Conservation (phyloP, 768 basidiomycete species). For the Russula ochroleuca region DNA sequence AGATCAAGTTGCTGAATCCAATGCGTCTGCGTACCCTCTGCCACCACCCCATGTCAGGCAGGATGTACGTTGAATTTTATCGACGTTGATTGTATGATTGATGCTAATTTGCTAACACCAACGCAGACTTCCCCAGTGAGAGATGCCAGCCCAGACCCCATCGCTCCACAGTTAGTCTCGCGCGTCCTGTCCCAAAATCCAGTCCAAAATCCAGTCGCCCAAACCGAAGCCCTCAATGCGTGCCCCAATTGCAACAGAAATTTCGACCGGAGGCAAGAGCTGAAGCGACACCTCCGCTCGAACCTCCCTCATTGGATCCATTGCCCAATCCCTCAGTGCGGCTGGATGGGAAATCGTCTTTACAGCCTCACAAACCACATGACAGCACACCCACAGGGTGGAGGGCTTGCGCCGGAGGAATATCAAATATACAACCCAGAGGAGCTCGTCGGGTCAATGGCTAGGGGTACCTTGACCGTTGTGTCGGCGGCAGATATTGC, state of each 20-base stretch:
- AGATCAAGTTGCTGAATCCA: neutral
- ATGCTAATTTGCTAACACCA: too few species aligned
- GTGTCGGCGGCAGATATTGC: neutral
- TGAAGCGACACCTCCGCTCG: neutral
- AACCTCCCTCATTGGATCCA: neutral
- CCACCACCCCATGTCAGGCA: too few species aligned
- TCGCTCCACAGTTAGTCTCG: too few species aligned
- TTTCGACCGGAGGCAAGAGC: neutral
- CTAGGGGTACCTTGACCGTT: neutral
- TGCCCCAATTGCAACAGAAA: neutral
- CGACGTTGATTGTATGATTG: too few species aligned
- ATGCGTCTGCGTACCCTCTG: too few species aligned
- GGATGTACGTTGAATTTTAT: too few species aligned
- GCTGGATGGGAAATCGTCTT: neutral
- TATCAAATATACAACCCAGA: neutral
- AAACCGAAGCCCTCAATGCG: too few species aligned
- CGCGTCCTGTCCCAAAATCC: too few species aligned
- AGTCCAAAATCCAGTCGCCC: too few species aligned
- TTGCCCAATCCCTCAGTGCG: neutral
- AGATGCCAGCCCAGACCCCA: too few species aligned
- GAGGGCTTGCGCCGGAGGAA: neutral
- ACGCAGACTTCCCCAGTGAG: too few species aligned
- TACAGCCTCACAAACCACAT: neutral
- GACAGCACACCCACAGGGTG: neutral
- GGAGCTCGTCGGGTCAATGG: neutral